These are phyloP conservation scores for Cutaneotrichosporon cutaneum DNA, from an alignment of 1,284 basidiomycete genomes.

Conservation along the genomic window DNA sequence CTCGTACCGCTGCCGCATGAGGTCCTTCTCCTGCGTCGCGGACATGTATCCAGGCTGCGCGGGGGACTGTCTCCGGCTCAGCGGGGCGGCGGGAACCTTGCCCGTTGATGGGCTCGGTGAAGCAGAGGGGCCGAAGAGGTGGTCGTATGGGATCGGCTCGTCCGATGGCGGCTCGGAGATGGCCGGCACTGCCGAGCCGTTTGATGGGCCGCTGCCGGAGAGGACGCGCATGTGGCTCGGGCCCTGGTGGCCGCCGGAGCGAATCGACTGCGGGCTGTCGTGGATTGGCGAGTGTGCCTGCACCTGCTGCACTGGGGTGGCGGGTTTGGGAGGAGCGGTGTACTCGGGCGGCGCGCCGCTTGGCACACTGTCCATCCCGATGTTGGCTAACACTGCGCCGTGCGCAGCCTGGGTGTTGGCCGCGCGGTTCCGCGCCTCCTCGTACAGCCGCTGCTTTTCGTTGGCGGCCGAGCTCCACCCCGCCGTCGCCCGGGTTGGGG, in stretches of 20 bases:
- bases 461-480: conserved; percentile 35
- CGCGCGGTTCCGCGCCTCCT: conserved; percentile 64
- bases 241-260: not conserved
- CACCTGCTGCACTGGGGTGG: not conserved
- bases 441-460: conserved; percentile 60
- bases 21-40: conserved; percentile 40
- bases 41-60: conserved; percentile 23
- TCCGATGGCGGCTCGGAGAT: not conserved
- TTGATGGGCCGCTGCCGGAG: not conserved
- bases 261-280: conserved; percentile 4
- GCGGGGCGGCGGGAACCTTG: not conserved
- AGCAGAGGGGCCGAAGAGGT: conserved; percentile 12
- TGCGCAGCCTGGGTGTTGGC: conserved; percentile 53
- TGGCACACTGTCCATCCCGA: conserved; percentile 34
- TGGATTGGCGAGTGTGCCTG: not conserved
- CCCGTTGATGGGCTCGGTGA: not conserved
- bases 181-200: not conserved
- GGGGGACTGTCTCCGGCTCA: not conserved
- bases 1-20: conserved; percentile 37
- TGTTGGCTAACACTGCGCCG: conserved; percentile 34
- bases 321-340: conserved; percentile 2
- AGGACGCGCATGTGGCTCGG: too few species aligned
- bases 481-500: not conserved
- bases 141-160: conserved; percentile 22
- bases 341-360: conserved; percentile 20